Percentiles rank a stretch among this genome's conserved stretches.
Conservation (phyloP, 1,284 basidiomycete genomes). For the Cryptococcus hybrid region DNA sequence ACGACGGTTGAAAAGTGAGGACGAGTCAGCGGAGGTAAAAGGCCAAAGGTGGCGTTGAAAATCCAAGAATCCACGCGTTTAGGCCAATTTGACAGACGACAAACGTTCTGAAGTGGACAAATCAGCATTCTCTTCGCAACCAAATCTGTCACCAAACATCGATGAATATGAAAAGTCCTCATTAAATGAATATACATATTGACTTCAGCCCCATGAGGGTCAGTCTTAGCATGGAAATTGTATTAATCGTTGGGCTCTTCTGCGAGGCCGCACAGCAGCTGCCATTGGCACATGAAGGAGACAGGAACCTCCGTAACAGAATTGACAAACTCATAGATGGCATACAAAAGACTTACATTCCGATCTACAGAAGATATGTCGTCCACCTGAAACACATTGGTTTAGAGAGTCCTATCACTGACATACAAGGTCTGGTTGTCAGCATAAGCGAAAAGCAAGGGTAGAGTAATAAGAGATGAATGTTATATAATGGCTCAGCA, state of each 20-base stretch:
- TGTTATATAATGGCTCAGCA: conserved; percentile 27
- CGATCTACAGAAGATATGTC: not conserved
- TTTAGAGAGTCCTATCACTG: too few species aligned
- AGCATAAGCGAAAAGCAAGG: not conserved
- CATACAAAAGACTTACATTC: not conserved
- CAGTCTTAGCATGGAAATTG: conserved; percentile 49
- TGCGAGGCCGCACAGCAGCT: not conserved
- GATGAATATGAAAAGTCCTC: conserved; percentile 25
- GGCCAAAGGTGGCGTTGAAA: too few species aligned
- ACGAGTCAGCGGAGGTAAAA: too few species aligned
- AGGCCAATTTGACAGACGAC: too few species aligned
- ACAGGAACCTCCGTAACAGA: too few species aligned
- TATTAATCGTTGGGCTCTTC: conserved; percentile 39
- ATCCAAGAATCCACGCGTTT: too few species aligned
- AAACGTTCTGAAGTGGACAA: too few species aligned
- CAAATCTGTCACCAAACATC: not conserved
- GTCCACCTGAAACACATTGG: too few species aligned
- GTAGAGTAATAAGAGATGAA: not conserved
- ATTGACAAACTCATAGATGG: not conserved
- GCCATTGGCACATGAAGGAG: too few species aligned
- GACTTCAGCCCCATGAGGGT: conserved; percentile 41
- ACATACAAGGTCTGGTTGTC: not conserved
- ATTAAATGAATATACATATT: conserved; percentile 44
- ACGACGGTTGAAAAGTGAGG: too few species aligned
- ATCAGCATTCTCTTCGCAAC: too few species aligned